Evolutionary conservation across 106 monocot species (phyloP).

Genomic region (Narthecium ossifragum): DNA sequence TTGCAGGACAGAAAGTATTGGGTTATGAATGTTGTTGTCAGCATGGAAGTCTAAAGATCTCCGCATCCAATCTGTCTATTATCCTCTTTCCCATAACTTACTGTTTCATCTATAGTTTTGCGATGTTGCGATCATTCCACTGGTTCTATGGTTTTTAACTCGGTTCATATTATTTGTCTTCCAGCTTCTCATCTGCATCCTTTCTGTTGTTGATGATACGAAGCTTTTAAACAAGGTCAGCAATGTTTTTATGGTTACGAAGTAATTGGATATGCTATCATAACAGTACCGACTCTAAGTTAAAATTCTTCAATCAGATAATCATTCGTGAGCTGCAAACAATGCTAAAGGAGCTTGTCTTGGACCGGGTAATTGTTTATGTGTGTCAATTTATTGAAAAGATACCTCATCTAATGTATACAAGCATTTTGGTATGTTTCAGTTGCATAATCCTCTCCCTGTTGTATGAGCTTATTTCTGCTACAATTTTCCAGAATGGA

Average conservation of each 20-base stretch:
- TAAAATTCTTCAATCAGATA: slow-evolving; percentile 34
- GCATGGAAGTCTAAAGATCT: too few relatives aligned
- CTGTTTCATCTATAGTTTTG: too few relatives aligned
- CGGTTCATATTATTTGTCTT: background rate
- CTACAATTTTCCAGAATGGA: slow-evolving; percentile 47
- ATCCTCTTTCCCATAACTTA: too few relatives aligned
- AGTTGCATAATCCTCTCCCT: background rate
- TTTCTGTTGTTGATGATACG: slow-evolving; percentile 89
- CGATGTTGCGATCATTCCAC: too few relatives aligned
- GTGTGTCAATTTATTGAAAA: background rate
- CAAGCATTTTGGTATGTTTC: too few relatives aligned
- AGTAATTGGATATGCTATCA: background rate
- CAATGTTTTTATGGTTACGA: background rate
- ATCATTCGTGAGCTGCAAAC: slow-evolving; percentile 59
- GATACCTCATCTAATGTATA: too few relatives aligned
- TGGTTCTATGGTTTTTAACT: too few relatives aligned
- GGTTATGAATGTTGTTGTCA: too few relatives aligned
- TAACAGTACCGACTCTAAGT: too few relatives aligned
- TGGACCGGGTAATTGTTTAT: slow-evolving; percentile 45
- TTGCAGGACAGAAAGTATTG: too few relatives aligned
- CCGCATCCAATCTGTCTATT: too few relatives aligned
- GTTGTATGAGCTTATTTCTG: background rate
- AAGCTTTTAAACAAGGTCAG: slow-evolving; percentile 85
- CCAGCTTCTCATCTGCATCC: slow-evolving; percentile 72
- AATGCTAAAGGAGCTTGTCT: slow-evolving; percentile 56